Base-by-base conservation (phyloP, 495 filamentous ascomycete species). In the Penicillium turbatum region DNA sequence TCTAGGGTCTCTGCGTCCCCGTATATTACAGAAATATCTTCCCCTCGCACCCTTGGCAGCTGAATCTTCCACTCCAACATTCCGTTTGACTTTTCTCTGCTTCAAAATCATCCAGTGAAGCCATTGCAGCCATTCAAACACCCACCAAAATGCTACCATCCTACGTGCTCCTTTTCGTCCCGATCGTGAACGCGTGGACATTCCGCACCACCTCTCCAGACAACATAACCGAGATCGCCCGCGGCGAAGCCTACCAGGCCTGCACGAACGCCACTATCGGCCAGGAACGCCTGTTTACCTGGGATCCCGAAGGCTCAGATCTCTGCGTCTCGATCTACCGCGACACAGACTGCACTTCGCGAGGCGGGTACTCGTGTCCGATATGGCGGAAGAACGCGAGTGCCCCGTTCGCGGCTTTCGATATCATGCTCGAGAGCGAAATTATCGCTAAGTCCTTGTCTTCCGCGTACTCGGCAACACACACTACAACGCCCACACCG, bases 301-400 rank as follows among this genome's bases (percentile, higher is more conserved):
- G 54, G 57, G 61, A 63, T 35, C 61, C 61, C 0, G 57, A 63
- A 32, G 46, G 37, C 2, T 27, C 24, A 1, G 19, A 49, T 29
- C 46, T 57, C 13, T 63, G 61, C 9, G 43, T 63, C 34, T 60
- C 57, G 6, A 60, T 63, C 27, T 63, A 60, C 38, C 56, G 59
- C 42, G 61, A 63, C 30, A 37, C 24, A 15, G 21, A 15, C 0
- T 61, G 58, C 26, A 17, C 17, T 6, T 54, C 34, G 3, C 30
- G 45, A 26, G 58, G 46, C 0, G 58, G 58, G 15, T 43, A 51
- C 12, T 48, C 51, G 6, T 61, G 58, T 26, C 6, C 9, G 0
- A 17, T 42, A 5, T 57, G 54, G 58, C 43, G 56, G 13, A 61
- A 61, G 24, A 50, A 45, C 24, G 55, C 58, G 7, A 51, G 54